Evolutionary conservation across 257 asterid genomes (phyloP).

Genomic region (Voacanga thouarsii): DNA sequence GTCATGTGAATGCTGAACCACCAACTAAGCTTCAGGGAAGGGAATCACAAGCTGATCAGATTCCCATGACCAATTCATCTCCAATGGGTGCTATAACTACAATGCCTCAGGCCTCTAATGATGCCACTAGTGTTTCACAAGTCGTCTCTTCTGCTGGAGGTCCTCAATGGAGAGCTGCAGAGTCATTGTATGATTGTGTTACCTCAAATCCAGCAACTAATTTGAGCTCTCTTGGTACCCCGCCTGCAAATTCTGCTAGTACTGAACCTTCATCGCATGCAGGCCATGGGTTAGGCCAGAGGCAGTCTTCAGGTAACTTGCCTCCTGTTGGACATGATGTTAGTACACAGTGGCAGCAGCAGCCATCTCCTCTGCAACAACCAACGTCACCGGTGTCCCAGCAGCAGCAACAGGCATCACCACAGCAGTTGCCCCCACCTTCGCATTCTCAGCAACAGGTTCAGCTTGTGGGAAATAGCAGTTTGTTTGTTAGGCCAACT

Average conservation of each 20-base stretch:
- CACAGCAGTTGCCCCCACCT: slow-evolving; percentile 29
- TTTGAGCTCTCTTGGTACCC: slow-evolving; percentile 29
- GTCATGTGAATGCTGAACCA: slow-evolving; percentile 39
- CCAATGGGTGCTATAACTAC: slow-evolving; percentile 36
- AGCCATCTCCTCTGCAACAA: slow-evolving; percentile 41
- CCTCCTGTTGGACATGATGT: slow-evolving; percentile 46
- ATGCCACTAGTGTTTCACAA: slow-evolving; percentile 33
- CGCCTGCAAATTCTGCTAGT: slow-evolving; percentile 22
- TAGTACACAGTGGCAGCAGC: slow-evolving; percentile 46
- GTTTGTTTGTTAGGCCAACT: slow-evolving; percentile 44
- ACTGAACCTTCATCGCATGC: slow-evolving; percentile 43
- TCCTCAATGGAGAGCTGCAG: slow-evolving; percentile 50
- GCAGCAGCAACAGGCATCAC: slow-evolving; percentile 38
- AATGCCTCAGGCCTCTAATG: slow-evolving; percentile 38
- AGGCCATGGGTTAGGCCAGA: slow-evolving; percentile 48
- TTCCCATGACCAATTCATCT: slow-evolving; percentile 39
- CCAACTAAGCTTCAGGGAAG: slow-evolving; percentile 38
- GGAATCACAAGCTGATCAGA: slow-evolving; percentile 50
- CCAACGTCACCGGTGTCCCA: slow-evolving; percentile 40
- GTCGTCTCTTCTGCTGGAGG: slow-evolving; percentile 34
- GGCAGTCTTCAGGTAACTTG: slow-evolving; percentile 44
- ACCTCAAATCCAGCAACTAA: slow-evolving; percentile 35
- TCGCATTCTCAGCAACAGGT: slow-evolving; percentile 54
- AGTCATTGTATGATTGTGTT: slow-evolving; percentile 42
- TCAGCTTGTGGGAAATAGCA: slow-evolving; percentile 54